A percentile compares a stretch with the other conserved stretches of the same genome.
phyloP scores from a whole-genome alignment of 208 protist genomes.

The Leishmania guyanensis region DNA sequence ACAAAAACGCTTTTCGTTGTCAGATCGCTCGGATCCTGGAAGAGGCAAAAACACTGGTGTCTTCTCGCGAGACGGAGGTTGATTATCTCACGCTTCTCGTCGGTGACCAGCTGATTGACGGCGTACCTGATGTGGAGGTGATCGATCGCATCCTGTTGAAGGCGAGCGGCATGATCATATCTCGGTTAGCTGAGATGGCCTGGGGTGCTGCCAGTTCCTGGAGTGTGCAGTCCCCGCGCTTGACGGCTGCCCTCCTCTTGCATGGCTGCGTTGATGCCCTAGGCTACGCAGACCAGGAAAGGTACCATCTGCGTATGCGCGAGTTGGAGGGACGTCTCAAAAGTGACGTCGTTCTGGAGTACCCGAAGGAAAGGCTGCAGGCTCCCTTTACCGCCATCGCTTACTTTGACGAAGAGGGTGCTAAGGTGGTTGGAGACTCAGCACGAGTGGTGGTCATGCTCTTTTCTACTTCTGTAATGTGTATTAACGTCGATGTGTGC shows the following conservation, averaged over 20 bases:
- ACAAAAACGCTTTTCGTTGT: constrained; percentile 16
- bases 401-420: constrained; percentile 16
- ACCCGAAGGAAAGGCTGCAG: constrained; percentile 34
- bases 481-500: constrained; percentile 21
- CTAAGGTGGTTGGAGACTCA: constrained; percentile 20
- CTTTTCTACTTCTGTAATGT: constrained; percentile 31
- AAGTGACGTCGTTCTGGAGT: constrained; percentile 25
- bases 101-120: constrained; percentile 18
- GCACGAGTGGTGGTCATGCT: constrained; percentile 25
- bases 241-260: constrained; percentile 27
- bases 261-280: constrained; percentile 41
- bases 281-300: constrained; percentile 14
- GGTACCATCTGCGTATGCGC: constrained; percentile 20
- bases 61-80: constrained; percentile 15
- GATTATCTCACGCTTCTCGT: constrained; percentile 26
- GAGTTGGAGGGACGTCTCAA: constrained; percentile 18
- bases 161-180: constrained; percentile 19
- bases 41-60: constrained; percentile 22
- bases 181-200: constrained; percentile 25
- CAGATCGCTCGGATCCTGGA: constrained; percentile 25
- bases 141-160: constrained; percentile 21
- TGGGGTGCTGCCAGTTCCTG: constrained; percentile 19
- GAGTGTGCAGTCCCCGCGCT: constrained; percentile 16
- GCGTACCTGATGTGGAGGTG: constrained; percentile 14
- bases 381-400: constrained; percentile 35